Evolutionary conservation across 768 basidiomycete species (phyloP).

Genomic region (Trametes cubensis): DNA sequence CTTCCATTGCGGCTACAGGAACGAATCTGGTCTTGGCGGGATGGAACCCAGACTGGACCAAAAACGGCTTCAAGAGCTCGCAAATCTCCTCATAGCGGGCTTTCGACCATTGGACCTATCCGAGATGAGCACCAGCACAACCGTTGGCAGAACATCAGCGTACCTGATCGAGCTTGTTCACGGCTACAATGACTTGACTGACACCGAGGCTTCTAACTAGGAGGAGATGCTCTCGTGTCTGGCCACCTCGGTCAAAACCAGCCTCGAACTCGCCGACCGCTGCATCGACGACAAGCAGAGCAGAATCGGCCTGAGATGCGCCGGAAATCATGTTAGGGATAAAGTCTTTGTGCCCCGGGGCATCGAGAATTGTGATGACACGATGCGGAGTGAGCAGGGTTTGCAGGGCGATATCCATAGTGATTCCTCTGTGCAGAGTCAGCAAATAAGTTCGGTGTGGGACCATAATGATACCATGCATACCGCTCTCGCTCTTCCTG

Average conservation of each 20-base stretch:
- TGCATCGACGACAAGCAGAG: constrained; percentile 90
- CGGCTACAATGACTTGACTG: constrained; percentile 84
- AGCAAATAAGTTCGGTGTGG: neutral
- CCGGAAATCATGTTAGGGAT: constrained; percentile 99
- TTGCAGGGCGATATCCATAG: constrained; percentile 94
- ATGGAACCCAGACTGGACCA: constrained; percentile 86
- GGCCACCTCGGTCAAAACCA: constrained; percentile 91
- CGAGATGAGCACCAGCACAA: neutral
- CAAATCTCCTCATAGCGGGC: constrained; percentile 87
- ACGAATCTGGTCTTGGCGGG: constrained; percentile 78
- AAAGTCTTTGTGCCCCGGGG: constrained; percentile 96
- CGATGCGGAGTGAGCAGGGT: constrained; percentile 72
- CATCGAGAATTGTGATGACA: constrained; percentile 91
- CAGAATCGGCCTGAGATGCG: constrained; percentile 94
- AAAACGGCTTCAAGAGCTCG: constrained; percentile 71
- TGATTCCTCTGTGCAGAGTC: constrained; percentile 73
- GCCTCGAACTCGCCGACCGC: constrained; percentile 92
- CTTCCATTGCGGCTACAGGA: constrained; percentile 89
- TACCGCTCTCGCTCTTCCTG: constrained; percentile 92
- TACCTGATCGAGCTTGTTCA: constrained; percentile 96
- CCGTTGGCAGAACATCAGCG: constrained; percentile 23
- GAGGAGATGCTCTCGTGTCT: constrained; percentile 92
- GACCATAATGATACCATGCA: neutral
- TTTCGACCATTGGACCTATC: constrained; percentile 84
- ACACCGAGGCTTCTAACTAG: constrained; percentile 93